phyloP scores from a whole-genome alignment of 2,329 filamentous ascomycete genomes.

The Clathrospora elynae region DNA sequence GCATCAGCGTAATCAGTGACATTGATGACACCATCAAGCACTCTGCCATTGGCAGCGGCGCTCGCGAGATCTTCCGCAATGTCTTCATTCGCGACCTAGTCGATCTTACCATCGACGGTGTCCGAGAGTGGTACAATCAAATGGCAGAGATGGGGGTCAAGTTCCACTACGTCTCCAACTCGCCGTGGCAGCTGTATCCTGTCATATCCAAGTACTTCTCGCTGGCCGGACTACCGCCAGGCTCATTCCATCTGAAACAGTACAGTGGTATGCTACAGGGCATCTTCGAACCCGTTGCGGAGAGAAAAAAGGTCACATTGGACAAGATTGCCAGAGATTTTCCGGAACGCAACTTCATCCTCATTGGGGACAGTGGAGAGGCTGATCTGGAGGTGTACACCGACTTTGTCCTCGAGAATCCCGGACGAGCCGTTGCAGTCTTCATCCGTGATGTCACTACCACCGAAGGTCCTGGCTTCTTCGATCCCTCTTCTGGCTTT shows the following conservation, averaged over 20 bases:
- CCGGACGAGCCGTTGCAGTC: constrained; percentile 79
- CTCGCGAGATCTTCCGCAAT: constrained; percentile 94
- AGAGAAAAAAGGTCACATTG: constrained; percentile 87
- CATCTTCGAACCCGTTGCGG: constrained; percentile 95
- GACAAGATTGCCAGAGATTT: constrained; percentile 89
- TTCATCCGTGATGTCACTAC: constrained; percentile 98
- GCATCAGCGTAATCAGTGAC: constrained; percentile 93
- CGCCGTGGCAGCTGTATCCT: constrained; percentile 96
- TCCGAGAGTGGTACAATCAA: constrained; percentile 83
- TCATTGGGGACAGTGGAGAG: constrained; percentile 95
- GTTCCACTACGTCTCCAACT: constrained; percentile 98
- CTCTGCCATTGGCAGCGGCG: constrained; percentile 84
- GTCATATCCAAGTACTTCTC: constrained; percentile 85
- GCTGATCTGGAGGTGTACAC: constrained; percentile 97
- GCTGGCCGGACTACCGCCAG: constrained; percentile 76
- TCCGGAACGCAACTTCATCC: constrained; percentile 82
- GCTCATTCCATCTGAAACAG: constrained; percentile 93
- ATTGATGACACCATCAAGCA: constrained; percentile 98
- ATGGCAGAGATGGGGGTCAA: constrained; percentile 81
- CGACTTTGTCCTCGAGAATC: constrained; percentile 83
- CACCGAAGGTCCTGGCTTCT: constrained; percentile 72
- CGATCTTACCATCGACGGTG: constrained; percentile 83
- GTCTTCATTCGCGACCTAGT: constrained; percentile 86
- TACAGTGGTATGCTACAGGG: constrained; percentile 97
- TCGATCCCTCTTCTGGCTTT: constrained; percentile 65